phyloP scores from a whole-genome alignment of 2,329 filamentous ascomycete genomes.

The Apiospora marii region DNA sequence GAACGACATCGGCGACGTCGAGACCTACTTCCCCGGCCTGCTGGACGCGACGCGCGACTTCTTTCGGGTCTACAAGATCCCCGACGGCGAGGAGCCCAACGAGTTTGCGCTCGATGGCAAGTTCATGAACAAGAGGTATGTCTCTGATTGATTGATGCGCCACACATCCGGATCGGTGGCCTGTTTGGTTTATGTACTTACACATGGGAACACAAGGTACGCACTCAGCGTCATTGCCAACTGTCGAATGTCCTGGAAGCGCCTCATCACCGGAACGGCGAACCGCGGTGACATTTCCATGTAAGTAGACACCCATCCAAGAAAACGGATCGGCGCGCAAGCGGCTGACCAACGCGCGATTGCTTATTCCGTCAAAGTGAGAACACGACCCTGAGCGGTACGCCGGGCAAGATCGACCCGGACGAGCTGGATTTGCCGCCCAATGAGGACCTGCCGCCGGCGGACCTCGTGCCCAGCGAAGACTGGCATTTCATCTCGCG shows the following conservation, averaged over 20 bases:
- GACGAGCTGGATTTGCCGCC: conserved; percentile 10
- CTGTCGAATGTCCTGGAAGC: conserved; percentile 94
- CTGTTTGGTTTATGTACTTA: neutral
- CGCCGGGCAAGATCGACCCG: conserved; percentile 17
- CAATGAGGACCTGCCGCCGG: conserved; percentile 8
- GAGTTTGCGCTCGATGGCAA: conserved; percentile 98
- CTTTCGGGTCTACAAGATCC: conserved; percentile 99
- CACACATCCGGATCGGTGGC: no score
- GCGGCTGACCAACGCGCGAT: neutral
- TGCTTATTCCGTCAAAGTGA: neutral
- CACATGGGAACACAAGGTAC: conserved; percentile 61
- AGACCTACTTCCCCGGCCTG: conserved; percentile 92
- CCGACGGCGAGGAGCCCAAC: conserved; percentile 99
- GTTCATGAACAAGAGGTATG: conserved; percentile 97
- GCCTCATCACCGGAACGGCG: conserved; percentile 86
- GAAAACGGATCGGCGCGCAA: no score
- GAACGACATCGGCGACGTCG: conserved; percentile 95
- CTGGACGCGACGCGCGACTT: conserved; percentile 96
- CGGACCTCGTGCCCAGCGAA: neutral
- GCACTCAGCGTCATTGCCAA: conserved; percentile 91
- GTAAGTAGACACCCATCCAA: conserved; percentile 60
- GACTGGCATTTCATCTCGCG: conserved; percentile 15
- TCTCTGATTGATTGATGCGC: neutral
- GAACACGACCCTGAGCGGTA: conserved; percentile 11
- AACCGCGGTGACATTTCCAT: conserved; percentile 75